Evolutionary conservation across 2,329 filamentous ascomycete species (phyloP), one percentile per base, ranked within the genome.

Genomic region (Stagonosporopsis cucurbitacearum): DNA sequence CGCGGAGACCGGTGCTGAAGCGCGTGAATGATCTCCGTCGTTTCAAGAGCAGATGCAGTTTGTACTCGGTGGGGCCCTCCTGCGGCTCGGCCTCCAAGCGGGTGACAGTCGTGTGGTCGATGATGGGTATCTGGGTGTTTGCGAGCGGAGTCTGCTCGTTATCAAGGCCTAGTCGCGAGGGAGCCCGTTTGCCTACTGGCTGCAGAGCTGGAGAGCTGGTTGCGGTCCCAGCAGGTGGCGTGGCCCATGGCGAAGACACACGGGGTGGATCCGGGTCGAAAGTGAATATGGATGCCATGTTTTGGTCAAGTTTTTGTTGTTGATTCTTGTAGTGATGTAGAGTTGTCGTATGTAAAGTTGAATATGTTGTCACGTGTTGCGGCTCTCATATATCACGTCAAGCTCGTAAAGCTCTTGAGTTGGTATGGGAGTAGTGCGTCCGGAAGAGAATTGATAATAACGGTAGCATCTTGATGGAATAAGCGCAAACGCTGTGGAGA

Each of bases 11-110:
- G 1, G 92, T 96, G 63, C 86, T 93, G 72, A 88, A 88, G 28
- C 82, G 84, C 32, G 82, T 83, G 74, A 93, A 96, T 6, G 84
- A 86, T 58, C 92, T 85, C 54, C 94, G 84, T 15, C 90, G 88
- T 32, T 92, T 87, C 47, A 97, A 79, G 6, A 98, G 82, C 6
- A 99, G 81, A 77, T 98, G 95, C 39, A 99, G 79, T 75, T 99
- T 99, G 78, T 99, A 99, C 77, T 99, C 95, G 0, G 91, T 96
- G 17, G 95, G 92, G 0, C 95, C 95, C 60, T 96, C 89, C 71
- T 98, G 93, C 6, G 94, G 94, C 74, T 99, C 95, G 12, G 94
- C 88, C 60, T 93, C 88, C 15, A 99, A 79, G 68, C 88, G 91
- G 40, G 87, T 89, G 41, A 95, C 85, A 17, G 60, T 60, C 19